Percentiles rank a stretch among this genome's conserved stretches.
phyloP scores from a whole-genome alignment of 768 basidiomycete genomes.

The Naganishia onofrii region DNA sequence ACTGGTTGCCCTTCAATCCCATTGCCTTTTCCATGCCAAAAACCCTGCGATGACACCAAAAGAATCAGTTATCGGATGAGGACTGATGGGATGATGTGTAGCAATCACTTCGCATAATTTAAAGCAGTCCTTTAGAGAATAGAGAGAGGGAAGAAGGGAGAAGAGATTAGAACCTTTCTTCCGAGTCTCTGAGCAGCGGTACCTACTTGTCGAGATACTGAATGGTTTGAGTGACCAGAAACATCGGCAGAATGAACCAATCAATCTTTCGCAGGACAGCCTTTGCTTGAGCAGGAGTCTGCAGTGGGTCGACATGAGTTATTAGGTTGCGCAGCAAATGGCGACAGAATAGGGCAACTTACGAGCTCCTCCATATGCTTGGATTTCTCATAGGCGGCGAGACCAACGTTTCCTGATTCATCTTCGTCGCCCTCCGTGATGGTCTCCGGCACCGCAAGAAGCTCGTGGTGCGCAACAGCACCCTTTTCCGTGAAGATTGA shows the following conservation, averaged over 20 bases:
- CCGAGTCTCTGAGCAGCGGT: slow-evolving; percentile 37
- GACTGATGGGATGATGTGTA: no score
- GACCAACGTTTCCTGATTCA: slow-evolving; percentile 40
- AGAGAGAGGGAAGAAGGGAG: no score
- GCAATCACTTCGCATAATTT: slow-evolving; percentile 43
- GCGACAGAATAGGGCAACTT: slow-evolving; percentile 20
- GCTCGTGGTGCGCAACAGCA: slow-evolving; percentile 36
- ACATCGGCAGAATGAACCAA: slow-evolving; percentile 47
- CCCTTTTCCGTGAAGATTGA: slow-evolving; percentile 40
- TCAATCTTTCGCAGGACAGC: slow-evolving; percentile 46
- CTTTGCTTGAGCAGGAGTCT: slow-evolving; percentile 49
- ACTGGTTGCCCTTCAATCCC: slow-evolving; percentile 44
- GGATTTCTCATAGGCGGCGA: slow-evolving; percentile 44
- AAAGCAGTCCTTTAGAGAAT: slow-evolving; percentile 43
- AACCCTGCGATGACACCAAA: slow-evolving; percentile 17
- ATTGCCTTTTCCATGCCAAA: slow-evolving; percentile 51
- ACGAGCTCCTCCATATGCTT: slow-evolving; percentile 46
- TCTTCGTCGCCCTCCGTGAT: slow-evolving; percentile 44
- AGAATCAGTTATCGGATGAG: no score
- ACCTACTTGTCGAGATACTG: slow-evolving; percentile 44
- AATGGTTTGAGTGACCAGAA: slow-evolving; percentile 48
- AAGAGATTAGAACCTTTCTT: slow-evolving; percentile 35
- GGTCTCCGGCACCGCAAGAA: slow-evolving; percentile 32
- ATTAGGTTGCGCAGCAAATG: neutral
- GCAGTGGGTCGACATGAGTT: neutral